Base-by-base conservation (phyloP, 495 filamentous ascomycete species). In the Parmelia sp. region DNA sequence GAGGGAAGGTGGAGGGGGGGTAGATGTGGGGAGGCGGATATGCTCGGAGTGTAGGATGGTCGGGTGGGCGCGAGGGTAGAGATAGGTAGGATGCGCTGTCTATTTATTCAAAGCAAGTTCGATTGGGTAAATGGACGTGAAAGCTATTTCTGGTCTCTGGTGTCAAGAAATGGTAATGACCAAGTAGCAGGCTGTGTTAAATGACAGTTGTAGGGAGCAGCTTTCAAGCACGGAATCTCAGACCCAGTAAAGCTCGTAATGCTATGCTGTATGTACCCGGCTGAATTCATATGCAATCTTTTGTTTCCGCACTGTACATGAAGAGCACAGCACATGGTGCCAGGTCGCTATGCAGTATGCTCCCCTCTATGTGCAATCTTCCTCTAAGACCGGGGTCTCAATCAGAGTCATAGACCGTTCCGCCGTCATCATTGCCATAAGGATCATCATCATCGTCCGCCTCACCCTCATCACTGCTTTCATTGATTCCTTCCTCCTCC, bases 381-480 rank as follows among this genome's bases (percentile, higher is more conserved):
- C 19, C 6, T 55, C 51, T 15, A 55, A 55, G 51, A 33, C 3
- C 1, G 15, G 10, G 0, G 29, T 33, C 27, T 55, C 51, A 55
- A 55, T 55, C 51, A 11, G 51, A 55, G 33, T 55, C 51, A 12
- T 55, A 33, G 17, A 12, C 29, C 39, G n/a, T 2, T n/a, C 27
- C 25, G 12, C 19, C 42, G 25, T 60, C 58, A 17, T n/a, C 36
- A 14, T 79, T 69, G 1, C 76, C 75, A 64, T 77, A 73, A 21
- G 47, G 53, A 51, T 75, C 71, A 11, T 67, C 71, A 11, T 67
- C 69, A 33, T 65, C 69, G 33, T 67, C 68, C 14, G 45, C 37
- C 6, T 71, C 66, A 61, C 70, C 37, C 6, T 71, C 66, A 61
- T 71, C 61, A 33, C 58, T 59, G 31, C 60, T 64, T 21, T 58